Conservation (phyloP, 257 asterid genomes). For the Sherardia arvensis region DNA sequence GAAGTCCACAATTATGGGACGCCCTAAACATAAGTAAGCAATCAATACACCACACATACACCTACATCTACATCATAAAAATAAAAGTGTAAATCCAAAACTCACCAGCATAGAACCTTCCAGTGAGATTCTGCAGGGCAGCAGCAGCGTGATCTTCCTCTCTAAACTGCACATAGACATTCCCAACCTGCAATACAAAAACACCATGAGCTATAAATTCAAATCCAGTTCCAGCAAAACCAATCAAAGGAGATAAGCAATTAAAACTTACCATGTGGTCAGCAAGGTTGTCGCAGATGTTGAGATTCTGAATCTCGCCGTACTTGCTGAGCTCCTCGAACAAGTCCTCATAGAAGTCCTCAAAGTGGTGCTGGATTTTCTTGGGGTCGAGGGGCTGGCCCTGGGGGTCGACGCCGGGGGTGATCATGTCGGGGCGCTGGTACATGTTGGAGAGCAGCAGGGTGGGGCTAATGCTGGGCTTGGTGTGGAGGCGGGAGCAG, state of each 20-base stretch:
- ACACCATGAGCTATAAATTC: no score
- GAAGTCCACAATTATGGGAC: conserved; percentile 78
- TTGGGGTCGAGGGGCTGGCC: conserved; percentile 71
- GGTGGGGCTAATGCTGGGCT: conserved; percentile 79
- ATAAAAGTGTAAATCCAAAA: conserved; percentile 11
- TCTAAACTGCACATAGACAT: conserved; percentile 74
- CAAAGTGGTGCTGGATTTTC: conserved; percentile 67
- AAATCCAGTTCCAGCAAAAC: not conserved
- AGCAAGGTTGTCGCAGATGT: conserved; percentile 81
- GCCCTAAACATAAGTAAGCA: conserved; percentile 29
- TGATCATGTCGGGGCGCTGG: conserved; percentile 84
- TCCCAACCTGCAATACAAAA: conserved; percentile 53
- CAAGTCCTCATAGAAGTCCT: conserved; percentile 82
- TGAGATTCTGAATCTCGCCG: conserved; percentile 78
- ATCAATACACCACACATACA: not conserved
- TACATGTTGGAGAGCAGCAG: conserved; percentile 67
- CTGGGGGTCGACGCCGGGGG: conserved; percentile 81
- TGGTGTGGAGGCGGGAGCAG: conserved; percentile 72
- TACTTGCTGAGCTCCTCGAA: conserved; percentile 85
- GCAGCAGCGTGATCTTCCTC: conserved; percentile 81
- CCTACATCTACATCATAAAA: no score
- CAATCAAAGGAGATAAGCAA: not conserved
- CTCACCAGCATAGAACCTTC: conserved; percentile 73
- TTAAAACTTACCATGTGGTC: conserved; percentile 89
- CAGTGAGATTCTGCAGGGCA: conserved; percentile 75